Conservation (phyloP, 2,329 filamentous ascomycete species). For the Mycosphaerelloides madeirae region DNA sequence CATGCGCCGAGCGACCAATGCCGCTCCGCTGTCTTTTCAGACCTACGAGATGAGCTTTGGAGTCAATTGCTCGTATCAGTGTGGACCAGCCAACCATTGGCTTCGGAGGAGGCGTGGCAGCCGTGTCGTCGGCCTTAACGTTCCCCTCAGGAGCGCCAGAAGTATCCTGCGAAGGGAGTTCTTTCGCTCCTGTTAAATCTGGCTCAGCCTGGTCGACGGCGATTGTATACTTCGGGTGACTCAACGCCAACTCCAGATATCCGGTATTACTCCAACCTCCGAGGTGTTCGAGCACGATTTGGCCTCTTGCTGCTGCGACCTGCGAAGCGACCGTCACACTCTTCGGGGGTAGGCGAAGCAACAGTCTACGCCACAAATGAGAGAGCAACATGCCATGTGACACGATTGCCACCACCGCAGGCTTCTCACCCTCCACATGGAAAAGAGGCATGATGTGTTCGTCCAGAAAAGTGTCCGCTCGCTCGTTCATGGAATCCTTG, state of each 20-base stretch:
- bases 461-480: slow-evolving; percentile 64
- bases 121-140: background rate
- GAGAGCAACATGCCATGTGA: slow-evolving; percentile 80
- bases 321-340: slow-evolving; percentile 44
- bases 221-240: background rate
- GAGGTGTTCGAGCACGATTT: slow-evolving; percentile 47
- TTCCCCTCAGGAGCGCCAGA: background rate
- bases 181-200: background rate
- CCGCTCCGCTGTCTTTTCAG: slow-evolving; percentile 77
- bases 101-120: background rate
- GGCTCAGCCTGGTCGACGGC: too few species aligned
- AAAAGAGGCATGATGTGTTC: slow-evolving; percentile 58
- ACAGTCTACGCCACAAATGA: slow-evolving; percentile 60
- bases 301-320: slow-evolving; percentile 35
- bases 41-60: slow-evolving; percentile 63
- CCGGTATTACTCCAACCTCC: slow-evolving; percentile 64
- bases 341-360: slow-evolving; percentile 49
- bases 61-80: slow-evolving; percentile 61
- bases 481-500: slow-evolving; percentile 58
- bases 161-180: background rate
- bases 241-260: slow-evolving; percentile 45
- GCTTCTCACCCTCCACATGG: slow-evolving; percentile 17
- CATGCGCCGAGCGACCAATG: slow-evolving; percentile 72
- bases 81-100: slow-evolving; percentile 41
- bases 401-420: slow-evolving; percentile 58